phyloP scores from a whole-genome alignment of 2,329 filamentous ascomycete genomes.

The Alternaria arbusti region DNA sequence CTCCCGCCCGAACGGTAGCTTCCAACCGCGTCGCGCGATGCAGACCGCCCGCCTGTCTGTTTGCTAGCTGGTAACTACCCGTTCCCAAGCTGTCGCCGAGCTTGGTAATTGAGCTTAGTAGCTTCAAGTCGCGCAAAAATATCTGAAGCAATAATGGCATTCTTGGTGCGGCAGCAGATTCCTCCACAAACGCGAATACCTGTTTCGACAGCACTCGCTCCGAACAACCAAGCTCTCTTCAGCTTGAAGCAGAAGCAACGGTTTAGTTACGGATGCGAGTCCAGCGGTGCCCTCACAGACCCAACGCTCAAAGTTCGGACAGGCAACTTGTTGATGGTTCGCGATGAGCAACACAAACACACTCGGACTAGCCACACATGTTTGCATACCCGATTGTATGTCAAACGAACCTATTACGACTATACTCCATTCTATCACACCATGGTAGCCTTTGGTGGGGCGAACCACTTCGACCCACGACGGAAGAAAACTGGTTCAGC shows the following conservation, averaged over 20 bases:
- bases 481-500: not conserved
- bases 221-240: not conserved
- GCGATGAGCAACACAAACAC: not conserved
- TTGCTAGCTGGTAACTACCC: conserved; percentile 3
- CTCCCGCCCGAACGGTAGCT: conserved; percentile 1
- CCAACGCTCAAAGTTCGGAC: not conserved
- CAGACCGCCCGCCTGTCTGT: conserved; percentile 4
- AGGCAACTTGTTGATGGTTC: not conserved
- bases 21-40: not conserved
- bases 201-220: not conserved
- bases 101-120: conserved; percentile 13
- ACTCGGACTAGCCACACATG: not conserved
- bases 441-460: not conserved
- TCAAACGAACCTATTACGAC: not conserved
- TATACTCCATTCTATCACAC: not conserved
- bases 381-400: not conserved
- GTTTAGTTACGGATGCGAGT: not conserved
- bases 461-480: not conserved
- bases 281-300: not conserved
- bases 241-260: not conserved
- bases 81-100: conserved; percentile 12
- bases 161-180: not conserved
- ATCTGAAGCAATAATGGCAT: not conserved
- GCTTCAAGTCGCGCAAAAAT: not conserved
- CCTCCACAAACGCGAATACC: not conserved